Evolutionary conservation across 2,329 filamentous ascomycete genomes (phyloP).

Genomic region (Colletotrichum tropicicola): DNA sequence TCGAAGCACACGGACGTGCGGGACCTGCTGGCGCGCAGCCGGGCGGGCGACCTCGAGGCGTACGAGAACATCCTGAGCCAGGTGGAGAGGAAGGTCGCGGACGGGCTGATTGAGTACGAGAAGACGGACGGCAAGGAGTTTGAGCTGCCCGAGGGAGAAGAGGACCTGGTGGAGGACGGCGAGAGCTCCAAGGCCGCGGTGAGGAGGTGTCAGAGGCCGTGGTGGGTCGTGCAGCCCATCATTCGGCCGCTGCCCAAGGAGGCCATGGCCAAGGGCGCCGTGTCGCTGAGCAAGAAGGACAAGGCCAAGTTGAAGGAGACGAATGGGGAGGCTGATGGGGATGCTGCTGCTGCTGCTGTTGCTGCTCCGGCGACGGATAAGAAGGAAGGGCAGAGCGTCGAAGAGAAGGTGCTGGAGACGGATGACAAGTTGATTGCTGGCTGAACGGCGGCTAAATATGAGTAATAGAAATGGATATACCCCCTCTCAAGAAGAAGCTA

Average conservation of each 20-base stretch:
- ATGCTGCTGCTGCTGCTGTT: slow-evolving; percentile 9
- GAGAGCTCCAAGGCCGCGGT: slow-evolving; percentile 75
- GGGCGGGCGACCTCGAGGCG: slow-evolving; percentile 75
- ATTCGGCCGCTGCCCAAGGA: slow-evolving; percentile 88
- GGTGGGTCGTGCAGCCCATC: slow-evolving; percentile 91
- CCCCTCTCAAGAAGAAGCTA: neutral
- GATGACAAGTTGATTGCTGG: slow-evolving; percentile 31
- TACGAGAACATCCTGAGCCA: slow-evolving; percentile 81
- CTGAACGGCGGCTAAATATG: neutral
- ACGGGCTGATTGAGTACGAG: slow-evolving; percentile 76
- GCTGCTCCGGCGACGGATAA: neutral
- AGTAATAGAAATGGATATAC: neutral
- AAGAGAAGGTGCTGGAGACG: slow-evolving; percentile 28
- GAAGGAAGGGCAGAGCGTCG: slow-evolving; percentile 10
- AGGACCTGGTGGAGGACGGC: slow-evolving; percentile 47
- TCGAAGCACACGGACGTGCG: slow-evolving; percentile 83
- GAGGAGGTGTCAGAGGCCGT: slow-evolving; percentile 79
- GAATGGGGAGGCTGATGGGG: slow-evolving; percentile 33
- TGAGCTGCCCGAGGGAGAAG: slow-evolving; percentile 46
- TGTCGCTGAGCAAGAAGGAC: slow-evolving; percentile 78
- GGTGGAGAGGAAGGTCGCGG: slow-evolving; percentile 78
- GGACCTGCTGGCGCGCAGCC: slow-evolving; percentile 78
- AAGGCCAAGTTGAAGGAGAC: slow-evolving; percentile 53
- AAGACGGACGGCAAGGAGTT: slow-evolving; percentile 59
- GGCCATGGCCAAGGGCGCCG: slow-evolving; percentile 82